Base-by-base conservation (phyloP, 2,329 filamentous ascomycete species). In the Cadophora gregata region DNA sequence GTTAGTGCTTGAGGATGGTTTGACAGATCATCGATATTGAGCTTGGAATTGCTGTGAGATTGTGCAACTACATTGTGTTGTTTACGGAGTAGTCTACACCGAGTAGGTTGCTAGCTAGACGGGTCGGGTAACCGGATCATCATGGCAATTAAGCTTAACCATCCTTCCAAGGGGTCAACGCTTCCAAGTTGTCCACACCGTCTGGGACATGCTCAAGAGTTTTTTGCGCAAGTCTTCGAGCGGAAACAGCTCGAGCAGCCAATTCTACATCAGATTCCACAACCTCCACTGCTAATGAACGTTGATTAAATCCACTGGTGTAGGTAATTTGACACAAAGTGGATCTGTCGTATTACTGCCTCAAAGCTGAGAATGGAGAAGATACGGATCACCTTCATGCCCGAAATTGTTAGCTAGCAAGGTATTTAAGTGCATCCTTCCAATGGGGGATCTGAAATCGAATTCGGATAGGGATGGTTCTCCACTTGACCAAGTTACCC, bases 131-230 rank as follows among this genome's bases (percentile, higher is more conserved):
- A 27, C 5, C n/a, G 31, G 47, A 62, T 36, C 21, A 12, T 62
- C 45, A 47, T 55, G 48, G 55, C 60, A 62, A 53, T 55, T 55
- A 62, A 62, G 60, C 60, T 62, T 62, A 62, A 62, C 25, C 36
- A 33, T 61, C 27, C 45, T 61, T 33, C 21, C 59, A 29, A n/a
- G 53, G 53, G 53, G 53, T 38, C 12, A 25, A 19, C 7, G 10
- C 25, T 25, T 53, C n/a, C 42, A 47, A 8, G 4, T 21, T 47
- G n/a, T 9, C 2, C 8, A 21, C 42, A 21, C 2, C 4, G n/a
- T 6, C 19, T 47, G 19, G 42, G 19, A 47, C 8, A 42, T 42
- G 36, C 8, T 36, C 36, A 33, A 33, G 31, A 10, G 8, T 14
- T 12, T 3, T 42, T 14, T 6, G 6, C 16, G 6, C 36, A 14